These are phyloP conservation scores for Gigaspora rosea DNA, from an alignment of 192 early-diverging fungal genomes.

Conservation along the genomic window DNA sequence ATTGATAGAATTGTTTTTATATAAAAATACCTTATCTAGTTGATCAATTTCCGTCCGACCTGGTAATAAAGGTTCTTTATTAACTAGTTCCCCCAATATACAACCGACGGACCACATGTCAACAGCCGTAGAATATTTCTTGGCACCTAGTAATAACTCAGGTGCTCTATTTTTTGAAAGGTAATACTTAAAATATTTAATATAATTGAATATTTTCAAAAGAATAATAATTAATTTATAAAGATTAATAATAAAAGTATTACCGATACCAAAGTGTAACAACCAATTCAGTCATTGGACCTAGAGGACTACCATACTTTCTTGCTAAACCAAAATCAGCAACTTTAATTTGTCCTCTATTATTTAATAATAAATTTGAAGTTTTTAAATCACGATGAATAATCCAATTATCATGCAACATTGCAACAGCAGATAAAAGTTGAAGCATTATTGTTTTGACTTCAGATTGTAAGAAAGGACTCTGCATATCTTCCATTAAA, in stretches of 20 bases:
- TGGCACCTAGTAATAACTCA: slow-evolving; percentile 60
- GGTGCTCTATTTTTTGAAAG: slow-evolving; percentile 51
- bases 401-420: slow-evolving; percentile 69
- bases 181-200: background rate
- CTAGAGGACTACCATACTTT: slow-evolving; percentile 62
- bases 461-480: slow-evolving; percentile 84
- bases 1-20: background rate
- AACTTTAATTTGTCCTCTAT: slow-evolving; percentile 63
- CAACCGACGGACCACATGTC: slow-evolving; percentile 96
- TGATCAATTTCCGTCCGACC: slow-evolving; percentile 83
- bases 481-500: slow-evolving; percentile 82
- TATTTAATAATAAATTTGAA: slow-evolving; percentile 59
- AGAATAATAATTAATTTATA: too few species aligned
- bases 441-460: slow-evolving; percentile 78
- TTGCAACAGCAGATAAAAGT: slow-evolving; percentile 59
- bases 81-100: slow-evolving; percentile 93
- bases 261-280: slow-evolving; percentile 76
- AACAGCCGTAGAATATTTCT: slow-evolving; percentile 65
- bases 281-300: slow-evolving; percentile 64
- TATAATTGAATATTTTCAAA: background rate
- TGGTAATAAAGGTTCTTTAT: slow-evolving; percentile 79
- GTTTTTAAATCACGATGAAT: slow-evolving; percentile 73
- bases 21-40: slow-evolving; percentile 55
- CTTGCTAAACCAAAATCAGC: slow-evolving; percentile 74
- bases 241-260: background rate